Evolutionary conservation across 1,139 yeast species (phyloP).

Genomic region (Yamadazyma siamensis): DNA sequence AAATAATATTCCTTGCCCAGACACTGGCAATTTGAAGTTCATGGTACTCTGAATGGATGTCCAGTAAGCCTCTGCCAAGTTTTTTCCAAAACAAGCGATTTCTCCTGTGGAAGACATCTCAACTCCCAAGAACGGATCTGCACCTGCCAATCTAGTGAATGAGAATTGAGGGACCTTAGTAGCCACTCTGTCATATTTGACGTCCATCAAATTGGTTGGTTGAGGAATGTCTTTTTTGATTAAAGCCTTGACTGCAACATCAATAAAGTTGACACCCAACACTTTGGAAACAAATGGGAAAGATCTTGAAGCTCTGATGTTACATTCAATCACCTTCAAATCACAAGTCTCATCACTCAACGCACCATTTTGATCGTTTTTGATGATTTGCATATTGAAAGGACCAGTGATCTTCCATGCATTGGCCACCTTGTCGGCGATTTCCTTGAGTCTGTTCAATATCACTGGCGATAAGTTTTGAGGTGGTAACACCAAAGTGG

Average conservation of each 20-base stretch:
- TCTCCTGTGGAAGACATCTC: constrained; percentile 99
- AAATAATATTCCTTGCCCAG: constrained; percentile 84
- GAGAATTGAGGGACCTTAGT: constrained; percentile 98
- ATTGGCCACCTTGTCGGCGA: constrained; percentile 87
- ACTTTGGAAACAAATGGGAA: constrained; percentile 99
- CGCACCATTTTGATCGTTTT: constrained; percentile 48
- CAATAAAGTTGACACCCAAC: constrained; percentile 88
- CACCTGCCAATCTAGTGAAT: constrained; percentile 96
- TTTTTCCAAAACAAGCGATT: constrained; percentile 91
- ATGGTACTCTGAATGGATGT: constrained; percentile 93
- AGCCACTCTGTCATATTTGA: constrained; percentile 72
- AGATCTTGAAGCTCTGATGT: constrained; percentile 96
- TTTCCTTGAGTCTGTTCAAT: constrained; percentile 63
- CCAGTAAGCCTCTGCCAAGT: constrained; percentile 92
- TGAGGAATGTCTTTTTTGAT: constrained; percentile 68
- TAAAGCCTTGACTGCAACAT: constrained; percentile 87
- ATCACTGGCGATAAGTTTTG: constrained; percentile 61
- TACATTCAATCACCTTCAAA: constrained; percentile 94
- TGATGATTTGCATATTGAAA: constrained; percentile 95
- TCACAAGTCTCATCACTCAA: constrained; percentile 54
- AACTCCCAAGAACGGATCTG: constrained; percentile 97
- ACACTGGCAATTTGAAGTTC: constrained; percentile 92
- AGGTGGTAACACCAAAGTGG: constrained; percentile 92
- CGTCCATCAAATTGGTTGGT: constrained; percentile 67
- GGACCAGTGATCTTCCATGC: constrained; percentile 99